Base-by-base conservation (phyloP, 805 yeast species). In the Peterozyma xylosa region DNA sequence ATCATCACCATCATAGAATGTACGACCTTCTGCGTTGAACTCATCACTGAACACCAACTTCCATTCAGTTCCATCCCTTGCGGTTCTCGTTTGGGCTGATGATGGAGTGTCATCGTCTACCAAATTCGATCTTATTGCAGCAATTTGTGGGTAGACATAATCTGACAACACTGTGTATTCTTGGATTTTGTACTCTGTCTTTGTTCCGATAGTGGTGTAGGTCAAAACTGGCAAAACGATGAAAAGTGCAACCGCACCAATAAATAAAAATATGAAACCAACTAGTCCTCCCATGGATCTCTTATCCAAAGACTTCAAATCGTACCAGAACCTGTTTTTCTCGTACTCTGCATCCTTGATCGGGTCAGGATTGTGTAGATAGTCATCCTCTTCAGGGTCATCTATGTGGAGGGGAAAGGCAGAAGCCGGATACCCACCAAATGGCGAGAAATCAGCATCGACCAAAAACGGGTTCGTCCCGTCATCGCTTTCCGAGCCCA, bases 361-460 rank as follows among this genome's bases (percentile, higher is more conserved):
- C 5, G 93, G 93, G 59, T 86, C 93, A 3, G 95, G 96, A 62
- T 87, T 87, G 63, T 87, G 96, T 52, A 87, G 60, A 55, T 83
- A 86, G 60, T 87, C 96, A 64, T 87, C 96, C 11, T 82, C 79
- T 59, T 87, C 96, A 59, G 83, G 82, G 51, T 87, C 96, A 46
- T 87, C 93, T 52, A 87, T 75, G 52, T 73, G 80, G 47, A 87
- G 67, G 2, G 96, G 96, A 64, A 87, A 86, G 11, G 84, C 78
- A 33, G 83, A 68, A 17, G 91, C 90, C 1, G 96, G 96, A 62
- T 83, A 86, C 14, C 95, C 96, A 42, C 96, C 96, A 63, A 87
- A 87, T 3, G 96, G 96, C 43, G 79, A 73, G 50, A 76, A 76
- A 53, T 79, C 86, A 30, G 75, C 71, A 48, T 67, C 73, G 34